These are phyloP conservation scores for Lizanozyma gosingica DNA, from an alignment of 1,139 yeast genomes.

Conservation along the genomic window DNA sequence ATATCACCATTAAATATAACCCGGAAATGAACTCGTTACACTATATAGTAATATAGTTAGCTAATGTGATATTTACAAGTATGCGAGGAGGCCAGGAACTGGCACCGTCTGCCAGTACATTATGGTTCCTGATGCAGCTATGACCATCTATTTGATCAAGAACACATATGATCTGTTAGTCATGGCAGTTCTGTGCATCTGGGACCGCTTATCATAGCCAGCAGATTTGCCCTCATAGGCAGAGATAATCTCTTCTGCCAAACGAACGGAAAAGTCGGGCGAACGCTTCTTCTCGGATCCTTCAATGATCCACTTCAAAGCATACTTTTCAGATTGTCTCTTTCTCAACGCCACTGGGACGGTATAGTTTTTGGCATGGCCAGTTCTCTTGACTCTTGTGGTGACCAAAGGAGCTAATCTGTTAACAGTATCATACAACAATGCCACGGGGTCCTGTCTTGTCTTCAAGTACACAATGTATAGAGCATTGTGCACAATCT, in stretches of 20 bases:
- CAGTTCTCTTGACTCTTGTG: conserved; percentile 71
- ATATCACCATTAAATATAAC: too few species aligned
- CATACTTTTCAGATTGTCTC: conserved; percentile 78
- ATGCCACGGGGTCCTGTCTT: conserved; percentile 67
- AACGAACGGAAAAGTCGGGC: conserved; percentile 74
- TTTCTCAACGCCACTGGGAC: conserved; percentile 79
- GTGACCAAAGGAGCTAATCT: conserved; percentile 79
- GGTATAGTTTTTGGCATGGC: conserved; percentile 71
- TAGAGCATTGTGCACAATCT: conserved; percentile 64
- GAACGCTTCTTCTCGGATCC: conserved; percentile 75
- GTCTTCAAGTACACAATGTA: conserved; percentile 69
- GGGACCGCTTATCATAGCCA: conserved; percentile 76
- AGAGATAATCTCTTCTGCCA: conserved; percentile 80
- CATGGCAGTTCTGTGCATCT: conserved; percentile 79
- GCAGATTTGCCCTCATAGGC: conserved; percentile 74
- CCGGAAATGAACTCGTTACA: too few species aligned
- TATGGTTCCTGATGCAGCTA: too few species aligned
- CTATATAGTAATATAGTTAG: too few species aligned
- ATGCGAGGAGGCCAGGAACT: too few species aligned
- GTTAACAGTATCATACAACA: conserved; percentile 68
- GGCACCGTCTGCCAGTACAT: too few species aligned
- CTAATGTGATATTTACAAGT: too few species aligned
- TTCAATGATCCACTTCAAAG: conserved; percentile 85
- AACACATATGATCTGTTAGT: conserved; percentile 64
- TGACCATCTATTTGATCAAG: neutral